Evolutionary conservation across 2,329 filamentous ascomycete genomes (phyloP), one percentile per base, ranked within the genome.

Genomic region (Fusarium sp.): DNA sequence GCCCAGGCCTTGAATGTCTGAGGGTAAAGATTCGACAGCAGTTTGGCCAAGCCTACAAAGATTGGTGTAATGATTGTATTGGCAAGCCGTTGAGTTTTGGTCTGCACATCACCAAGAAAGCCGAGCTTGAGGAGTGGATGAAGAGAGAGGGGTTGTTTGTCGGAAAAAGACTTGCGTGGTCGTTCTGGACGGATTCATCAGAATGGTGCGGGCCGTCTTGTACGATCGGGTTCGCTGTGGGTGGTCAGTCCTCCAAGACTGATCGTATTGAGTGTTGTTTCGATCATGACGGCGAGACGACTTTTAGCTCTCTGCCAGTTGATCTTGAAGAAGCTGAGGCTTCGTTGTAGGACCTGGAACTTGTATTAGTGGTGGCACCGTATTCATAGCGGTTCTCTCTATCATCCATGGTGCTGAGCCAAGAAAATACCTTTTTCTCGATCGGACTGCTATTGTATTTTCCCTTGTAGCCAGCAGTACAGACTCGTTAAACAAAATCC

Each of bases 71-170:
- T 2, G 40, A 58, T 2, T 56, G 44, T 10, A 11, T 11, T 11
- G 7, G 1, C 1, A 17, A 21, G 5, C 28, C 14, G 1, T 36
- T 57, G n/a, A 55, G 53, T 6, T 70, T 65, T 5, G 56, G 59
- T 28, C 11, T 62, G 10, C 64, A 70, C 3, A n/a, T 52, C 2
- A 40, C 21, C 15, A 65, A 62, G 33, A 71, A 69, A 15, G 9
- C 24, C 0, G 44, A 47, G 13, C 13, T 65, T 10, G 55, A 69
- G 40, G 7, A 31, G n/a, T 59, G 68, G 67, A 33, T 70, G 1
- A 14, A 11, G 7, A 21, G 15, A 6, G 50, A 62, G 21, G 24
- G 34, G 1, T 1, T 69, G 4, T 70, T 70, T 21, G 7, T 7
- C 5, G 26, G n/a, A 7, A 56, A 36, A 3, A 53, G 31, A 7